Conservation (phyloP, 1,284 basidiomycete genomes). For the Agaricales sp. region DNA sequence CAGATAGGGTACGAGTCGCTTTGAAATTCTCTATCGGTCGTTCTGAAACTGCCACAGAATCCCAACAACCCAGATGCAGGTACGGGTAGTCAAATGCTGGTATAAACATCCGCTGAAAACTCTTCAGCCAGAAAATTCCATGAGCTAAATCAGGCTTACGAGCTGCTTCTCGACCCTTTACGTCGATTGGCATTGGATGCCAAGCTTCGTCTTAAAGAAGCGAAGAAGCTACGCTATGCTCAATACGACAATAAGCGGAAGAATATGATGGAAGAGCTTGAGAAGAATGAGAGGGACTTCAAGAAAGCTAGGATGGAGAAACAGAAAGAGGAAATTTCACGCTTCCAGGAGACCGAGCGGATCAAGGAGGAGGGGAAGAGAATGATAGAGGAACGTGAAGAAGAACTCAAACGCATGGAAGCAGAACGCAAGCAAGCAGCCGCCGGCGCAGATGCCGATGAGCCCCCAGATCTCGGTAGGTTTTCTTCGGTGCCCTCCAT, state of each 20-base stretch:
- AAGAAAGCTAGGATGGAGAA: slow-evolving; percentile 64
- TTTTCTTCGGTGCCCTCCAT: slow-evolving; percentile 8
- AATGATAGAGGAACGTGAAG: slow-evolving; percentile 59
- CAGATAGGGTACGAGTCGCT: slow-evolving; percentile 60
- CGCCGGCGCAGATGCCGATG: slow-evolving; percentile 33
- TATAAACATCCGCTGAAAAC: too few relatives aligned
- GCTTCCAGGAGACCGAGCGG: slow-evolving; percentile 56
- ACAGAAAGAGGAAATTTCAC: slow-evolving; percentile 42
- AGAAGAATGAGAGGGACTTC: slow-evolving; percentile 71
- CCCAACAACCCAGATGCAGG: slow-evolving; percentile 73
- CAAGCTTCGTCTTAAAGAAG: slow-evolving; percentile 63
- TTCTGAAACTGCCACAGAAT: slow-evolving; percentile 37
- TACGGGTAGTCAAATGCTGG: slow-evolving; percentile 19
- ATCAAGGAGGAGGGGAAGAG: slow-evolving; percentile 73
- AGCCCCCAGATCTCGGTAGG: slow-evolving; percentile 43
- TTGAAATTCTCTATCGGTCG: slow-evolving; percentile 15
- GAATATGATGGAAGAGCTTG: slow-evolving; percentile 74
- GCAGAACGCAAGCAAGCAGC: slow-evolving; percentile 24
- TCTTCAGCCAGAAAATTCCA: slow-evolving; percentile 71
- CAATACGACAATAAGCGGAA: slow-evolving; percentile 74
- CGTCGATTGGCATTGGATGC: slow-evolving; percentile 79
- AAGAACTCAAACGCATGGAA: slow-evolving; percentile 36
- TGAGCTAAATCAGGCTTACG: slow-evolving; percentile 77
- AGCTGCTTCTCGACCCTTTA: slow-evolving; percentile 75
- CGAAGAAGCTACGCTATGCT: slow-evolving; percentile 63